Base-by-base conservation (phyloP, 2,329 filamentous ascomycete genomes). In the Curvularia sp. region DNA sequence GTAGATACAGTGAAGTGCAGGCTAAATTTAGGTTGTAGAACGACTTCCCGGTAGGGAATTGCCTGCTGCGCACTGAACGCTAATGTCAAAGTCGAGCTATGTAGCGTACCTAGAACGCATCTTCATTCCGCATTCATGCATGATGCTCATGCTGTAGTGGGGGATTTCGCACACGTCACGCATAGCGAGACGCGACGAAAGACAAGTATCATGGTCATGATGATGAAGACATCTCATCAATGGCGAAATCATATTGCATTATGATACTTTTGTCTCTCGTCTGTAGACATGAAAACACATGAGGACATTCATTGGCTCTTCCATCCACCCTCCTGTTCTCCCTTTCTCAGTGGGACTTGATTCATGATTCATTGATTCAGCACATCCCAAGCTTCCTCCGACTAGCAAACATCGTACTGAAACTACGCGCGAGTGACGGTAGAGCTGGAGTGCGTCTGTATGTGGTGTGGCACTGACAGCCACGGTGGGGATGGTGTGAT, bases 401-500 rank as follows among this genome's bases (percentile, higher is more conserved):
- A 42, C 35, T 38, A 26, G 24, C 10, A 22, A 31, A 42, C 38
- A 20, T 26, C 15, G 39, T 8, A 18, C 38, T 22, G 26, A 13
- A 6, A 20, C 18, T 31, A 28, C 26, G 28, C 33, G 20, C 10
- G 5, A 38, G 35, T 43, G 20, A 35, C 49, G 47, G 48, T 28
- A 13, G 50, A 43, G 50, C 38, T 28, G 38, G 28, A 50, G 38
- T 42, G 55, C 30, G 15, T 18, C 28, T 41, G 48, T 50, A 7
- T n/a, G 13, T 38, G n/a, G 41, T 26, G 52, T 20, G 22, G 22
- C 22, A 24, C 22, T 33, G n/a, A 33, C 28, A 20, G 48, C 33
- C 30, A 42, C 46, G 30, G 15, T 58, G 5, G 33, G 22, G 47
- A 42, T 54, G 50, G 30, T 31, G 51, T 58, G 26, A 42, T 47